Conservation (phyloP, 495 filamentous ascomycete genomes). For the Lasiosphaeris hirsuta region DNA sequence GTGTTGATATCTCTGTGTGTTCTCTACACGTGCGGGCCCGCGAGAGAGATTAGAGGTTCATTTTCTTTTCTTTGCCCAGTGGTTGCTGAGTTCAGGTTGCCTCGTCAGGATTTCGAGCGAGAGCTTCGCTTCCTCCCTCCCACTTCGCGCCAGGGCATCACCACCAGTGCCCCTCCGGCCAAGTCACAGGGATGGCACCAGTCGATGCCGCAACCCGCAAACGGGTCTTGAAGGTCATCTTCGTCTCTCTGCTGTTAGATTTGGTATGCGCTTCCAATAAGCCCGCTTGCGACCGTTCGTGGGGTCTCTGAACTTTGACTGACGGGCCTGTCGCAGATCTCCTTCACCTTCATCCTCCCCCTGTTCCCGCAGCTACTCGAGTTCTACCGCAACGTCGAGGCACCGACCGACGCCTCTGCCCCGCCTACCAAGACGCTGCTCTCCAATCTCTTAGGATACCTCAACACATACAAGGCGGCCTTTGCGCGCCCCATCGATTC, state of each 20-base stretch:
- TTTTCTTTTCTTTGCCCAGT: too few relatives aligned
- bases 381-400: conserved; percentile 81
- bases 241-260: conserved; percentile 53
- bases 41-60: too few relatives aligned
- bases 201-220: conserved; percentile 59
- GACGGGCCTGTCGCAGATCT: conserved; percentile 32
- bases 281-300: conserved; percentile 21
- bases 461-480: conserved; percentile 93
- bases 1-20: not conserved
- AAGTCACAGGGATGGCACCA: conserved; percentile 35
- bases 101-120: not conserved
- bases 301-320: conserved; percentile 7
- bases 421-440: conserved; percentile 59
- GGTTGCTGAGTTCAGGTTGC: too few relatives aligned
- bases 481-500: conserved; percentile 93
- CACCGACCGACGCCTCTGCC: conserved; percentile 49
- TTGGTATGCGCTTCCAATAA: conserved; percentile 36
- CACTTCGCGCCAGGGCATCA: not conserved
- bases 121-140: not conserved
- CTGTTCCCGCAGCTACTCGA: conserved; percentile 91
- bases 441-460: conserved; percentile 69
- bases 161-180: not conserved
- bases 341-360: conserved; percentile 90
- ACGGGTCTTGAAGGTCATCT: conserved; percentile 74
- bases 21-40: too few relatives aligned